Evolutionary conservation across 1,284 basidiomycete genomes (phyloP).

Genomic region (Malassezia furfur): DNA sequence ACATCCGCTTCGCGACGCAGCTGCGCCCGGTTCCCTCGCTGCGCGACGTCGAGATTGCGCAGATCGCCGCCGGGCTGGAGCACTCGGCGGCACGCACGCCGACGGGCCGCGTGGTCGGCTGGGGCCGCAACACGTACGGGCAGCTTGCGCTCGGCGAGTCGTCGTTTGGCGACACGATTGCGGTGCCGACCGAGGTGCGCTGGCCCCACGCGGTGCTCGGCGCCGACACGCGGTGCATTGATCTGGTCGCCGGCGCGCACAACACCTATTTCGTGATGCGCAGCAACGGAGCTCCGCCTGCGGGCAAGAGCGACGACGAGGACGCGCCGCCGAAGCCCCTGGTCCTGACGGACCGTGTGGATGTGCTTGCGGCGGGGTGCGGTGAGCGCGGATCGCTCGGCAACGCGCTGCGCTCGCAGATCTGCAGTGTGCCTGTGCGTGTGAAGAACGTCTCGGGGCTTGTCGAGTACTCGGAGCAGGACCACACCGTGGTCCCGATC

Average conservation of each 20-base stretch:
- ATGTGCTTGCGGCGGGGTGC: conserved; percentile 73
- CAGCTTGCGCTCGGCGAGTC: conserved; percentile 71
- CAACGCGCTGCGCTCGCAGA: conserved; percentile 66
- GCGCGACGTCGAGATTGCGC: conserved; percentile 57
- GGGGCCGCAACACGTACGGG: conserved; percentile 51
- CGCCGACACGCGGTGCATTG: conserved; percentile 47
- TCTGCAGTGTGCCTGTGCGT: conserved; percentile 62
- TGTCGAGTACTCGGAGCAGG: conserved; percentile 50
- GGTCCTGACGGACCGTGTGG: conserved; percentile 43
- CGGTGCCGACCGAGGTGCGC: conserved; percentile 74
- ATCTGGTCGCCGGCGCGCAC: conserved; percentile 43
- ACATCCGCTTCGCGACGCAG: conserved; percentile 62
- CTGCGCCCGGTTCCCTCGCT: conserved; percentile 74
- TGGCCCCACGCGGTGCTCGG: conserved; percentile 46
- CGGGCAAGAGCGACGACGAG: conserved; percentile 14
- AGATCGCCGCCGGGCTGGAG: conserved; percentile 65
- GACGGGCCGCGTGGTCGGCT: conserved; percentile 63
- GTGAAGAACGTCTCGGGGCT: conserved; percentile 75
- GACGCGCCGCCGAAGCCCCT: conserved; percentile 10
- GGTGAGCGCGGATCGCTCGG: conserved; percentile 78
- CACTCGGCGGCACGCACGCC: conserved; percentile 59
- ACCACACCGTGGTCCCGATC: conserved; percentile 55
- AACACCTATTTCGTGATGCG: conserved; percentile 41
- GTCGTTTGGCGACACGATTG: conserved; percentile 63
- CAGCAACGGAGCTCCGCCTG: conserved; percentile 5